Evolutionary conservation across 2,329 filamentous ascomycete species (phyloP).

Genomic region (Teratosphaeria zuluensis): DNA sequence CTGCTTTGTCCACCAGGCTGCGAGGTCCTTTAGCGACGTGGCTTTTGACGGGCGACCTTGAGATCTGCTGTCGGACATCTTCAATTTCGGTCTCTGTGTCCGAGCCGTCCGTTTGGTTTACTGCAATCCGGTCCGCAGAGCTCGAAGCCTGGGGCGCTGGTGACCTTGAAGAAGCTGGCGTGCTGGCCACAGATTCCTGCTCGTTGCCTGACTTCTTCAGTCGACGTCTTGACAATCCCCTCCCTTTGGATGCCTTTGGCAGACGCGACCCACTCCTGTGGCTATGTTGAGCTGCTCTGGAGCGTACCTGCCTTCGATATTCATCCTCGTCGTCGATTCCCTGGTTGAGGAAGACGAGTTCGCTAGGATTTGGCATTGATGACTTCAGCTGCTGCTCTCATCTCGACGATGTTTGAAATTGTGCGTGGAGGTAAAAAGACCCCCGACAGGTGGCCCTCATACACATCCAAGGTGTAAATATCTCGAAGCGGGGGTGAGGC

Average conservation of each 20-base stretch:
- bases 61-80: neutral
- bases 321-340: neutral
- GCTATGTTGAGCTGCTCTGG: conserved; percentile 5
- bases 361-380: neutral
- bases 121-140: neutral
- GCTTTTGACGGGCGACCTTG: neutral
- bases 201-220: neutral
- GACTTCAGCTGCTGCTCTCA: neutral
- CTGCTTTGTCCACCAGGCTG: neutral
- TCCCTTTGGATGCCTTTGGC: neutral
- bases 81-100: neutral
- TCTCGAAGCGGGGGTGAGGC: too few relatives aligned
- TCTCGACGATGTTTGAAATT: neutral
- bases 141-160: neutral
- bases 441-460: too few relatives aligned
- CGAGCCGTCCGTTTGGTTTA: neutral
- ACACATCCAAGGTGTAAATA: too few relatives aligned
- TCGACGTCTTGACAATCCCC: neutral
- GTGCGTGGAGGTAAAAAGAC: too few relatives aligned
- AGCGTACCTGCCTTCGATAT: conserved; percentile 2
- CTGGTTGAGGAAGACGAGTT: neutral
- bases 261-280: conserved; percentile 3
- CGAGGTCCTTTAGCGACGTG: neutral
- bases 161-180: neutral
- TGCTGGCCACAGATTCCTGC: neutral